Evolutionary conservation across 1,139 yeast genomes (phyloP), one percentile per base, ranked within the genome.

Genomic region (Suhomyces chickasaworum): DNA sequence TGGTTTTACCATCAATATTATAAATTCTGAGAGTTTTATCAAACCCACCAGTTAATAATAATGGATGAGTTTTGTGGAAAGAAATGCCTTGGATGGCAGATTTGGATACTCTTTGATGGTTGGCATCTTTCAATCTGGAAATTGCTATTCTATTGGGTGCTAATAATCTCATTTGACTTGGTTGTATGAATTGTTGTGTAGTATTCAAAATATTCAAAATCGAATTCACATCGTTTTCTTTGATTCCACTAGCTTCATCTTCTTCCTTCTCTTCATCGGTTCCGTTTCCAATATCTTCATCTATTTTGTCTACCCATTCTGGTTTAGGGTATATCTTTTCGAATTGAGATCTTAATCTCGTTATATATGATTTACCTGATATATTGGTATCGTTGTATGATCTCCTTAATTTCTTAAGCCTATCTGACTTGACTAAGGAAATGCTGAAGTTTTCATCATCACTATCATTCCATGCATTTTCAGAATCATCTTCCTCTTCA

Each of bases 241-340:
- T 69, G 3, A 73, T 59, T 13, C 64, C 63, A 29, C 56, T 54
- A 16, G 56, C 56, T 9, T 59, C 71, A n/a, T 58, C 63, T n/a
- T 64, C 69, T 20, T 66, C 71, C 3, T 58, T 59, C 2, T 57
- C 68, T 12, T 57, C 58, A 9, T 55, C 64, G 13, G 48, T 25
- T 4, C 66, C 66, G 6, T 58, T 66, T 7, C 58, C 67, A 13
- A 61, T 67, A 1, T 55, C 64, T 2, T 49, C 46, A 4, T 64
- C 70, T 49, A 56, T 50, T 23, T 69, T 66, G 44, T 80, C 81
- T 0, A 88, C 89, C 99, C 99, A 95, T 47, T 75, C 56, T 1
- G 99, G 99, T 52, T 83, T 78, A 23, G 97, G 96, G 59, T 90
- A 89, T 52, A 89, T 85, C 63, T 85, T 86, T 61, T 86, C 91